Conservation (phyloP, 1,139 yeast genomes). For the Tardiomyces blankii region DNA sequence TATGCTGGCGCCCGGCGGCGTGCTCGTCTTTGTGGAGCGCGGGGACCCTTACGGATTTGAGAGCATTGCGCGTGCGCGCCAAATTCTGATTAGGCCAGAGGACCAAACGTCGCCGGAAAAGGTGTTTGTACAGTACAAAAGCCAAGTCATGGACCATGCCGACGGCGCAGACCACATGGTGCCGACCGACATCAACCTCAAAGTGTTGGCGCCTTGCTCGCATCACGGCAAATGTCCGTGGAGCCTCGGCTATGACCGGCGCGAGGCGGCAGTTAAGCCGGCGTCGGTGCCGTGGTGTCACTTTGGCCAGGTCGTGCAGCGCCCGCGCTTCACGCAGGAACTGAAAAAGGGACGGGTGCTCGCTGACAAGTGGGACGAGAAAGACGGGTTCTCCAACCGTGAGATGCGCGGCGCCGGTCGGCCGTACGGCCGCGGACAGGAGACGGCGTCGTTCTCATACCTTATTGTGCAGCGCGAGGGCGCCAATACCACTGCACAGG, state of each 20-base stretch:
- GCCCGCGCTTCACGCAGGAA: conserved; percentile 73
- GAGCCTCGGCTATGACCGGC: conserved; percentile 54
- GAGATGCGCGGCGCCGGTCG: conserved; percentile 62
- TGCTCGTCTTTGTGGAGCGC: conserved; percentile 67
- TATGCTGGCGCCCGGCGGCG: conserved; percentile 66
- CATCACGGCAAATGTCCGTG: conserved; percentile 85
- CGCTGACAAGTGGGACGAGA: conserved; percentile 63
- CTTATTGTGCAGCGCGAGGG: conserved; percentile 54
- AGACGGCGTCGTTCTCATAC: conserved; percentile 67
- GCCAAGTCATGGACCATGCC: neutral
- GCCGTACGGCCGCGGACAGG: conserved; percentile 60
- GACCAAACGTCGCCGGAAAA: conserved; percentile 17
- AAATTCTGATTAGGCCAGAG: conserved; percentile 78
- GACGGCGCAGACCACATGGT: neutral
- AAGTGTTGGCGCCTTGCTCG: conserved; percentile 77
- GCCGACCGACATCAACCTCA: conserved; percentile 7
- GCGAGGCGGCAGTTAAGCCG: conserved; percentile 31
- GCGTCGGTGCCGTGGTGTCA: conserved; percentile 45
- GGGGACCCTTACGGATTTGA: conserved; percentile 91
- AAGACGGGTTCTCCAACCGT: conserved; percentile 18
- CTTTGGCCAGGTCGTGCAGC: conserved; percentile 56
- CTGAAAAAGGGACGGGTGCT: conserved; percentile 70
- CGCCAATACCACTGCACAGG: conserved; percentile 16
- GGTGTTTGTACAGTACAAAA: neutral
- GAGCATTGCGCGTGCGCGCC: conserved; percentile 80